Percentiles rank a stretch among this genome's conserved stretches.
Evolutionary conservation across 129 eudicot genomes (phyloP).

Genomic region (Saposhnikovia divaricata): DNA sequence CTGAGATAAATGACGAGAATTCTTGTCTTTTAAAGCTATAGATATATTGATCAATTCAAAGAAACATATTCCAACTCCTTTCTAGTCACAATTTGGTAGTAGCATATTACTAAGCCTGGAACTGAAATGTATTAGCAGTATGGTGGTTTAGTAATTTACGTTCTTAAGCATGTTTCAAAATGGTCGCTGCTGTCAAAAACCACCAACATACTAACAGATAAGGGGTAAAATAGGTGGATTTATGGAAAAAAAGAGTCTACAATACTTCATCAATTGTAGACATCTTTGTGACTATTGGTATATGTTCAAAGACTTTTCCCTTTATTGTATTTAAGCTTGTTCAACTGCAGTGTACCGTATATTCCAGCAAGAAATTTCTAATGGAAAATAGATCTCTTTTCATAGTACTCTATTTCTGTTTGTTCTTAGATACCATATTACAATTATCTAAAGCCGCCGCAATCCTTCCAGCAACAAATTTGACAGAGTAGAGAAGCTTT

Average conservation of each 20-base stretch:
- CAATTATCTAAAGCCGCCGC: background rate
- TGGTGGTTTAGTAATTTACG: no score
- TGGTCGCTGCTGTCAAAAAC: no score
- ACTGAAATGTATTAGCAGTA: background rate
- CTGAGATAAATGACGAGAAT: background rate
- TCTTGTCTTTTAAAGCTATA: slow-evolving; percentile 2
- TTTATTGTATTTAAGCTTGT: background rate
- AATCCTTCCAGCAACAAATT: no score
- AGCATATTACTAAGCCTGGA: slow-evolving; percentile 4
- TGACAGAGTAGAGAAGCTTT: no score
- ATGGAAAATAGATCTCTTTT: background rate
- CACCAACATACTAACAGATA: no score
- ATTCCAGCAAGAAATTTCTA: no score
- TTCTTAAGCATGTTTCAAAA: no score
- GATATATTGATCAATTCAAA: background rate
- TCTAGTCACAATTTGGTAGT: background rate
- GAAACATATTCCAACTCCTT: background rate
- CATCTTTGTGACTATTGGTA: no score
- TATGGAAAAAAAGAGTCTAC: no score
- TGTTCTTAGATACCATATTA: background rate
- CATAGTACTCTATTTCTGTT: background rate
- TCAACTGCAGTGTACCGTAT: no score
- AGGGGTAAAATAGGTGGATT: no score
- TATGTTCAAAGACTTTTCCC: background rate
- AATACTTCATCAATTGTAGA: no score